Evolutionary conservation across 2,329 filamentous ascomycete genomes (phyloP).

Genomic region (Colletotrichum sp.): DNA sequence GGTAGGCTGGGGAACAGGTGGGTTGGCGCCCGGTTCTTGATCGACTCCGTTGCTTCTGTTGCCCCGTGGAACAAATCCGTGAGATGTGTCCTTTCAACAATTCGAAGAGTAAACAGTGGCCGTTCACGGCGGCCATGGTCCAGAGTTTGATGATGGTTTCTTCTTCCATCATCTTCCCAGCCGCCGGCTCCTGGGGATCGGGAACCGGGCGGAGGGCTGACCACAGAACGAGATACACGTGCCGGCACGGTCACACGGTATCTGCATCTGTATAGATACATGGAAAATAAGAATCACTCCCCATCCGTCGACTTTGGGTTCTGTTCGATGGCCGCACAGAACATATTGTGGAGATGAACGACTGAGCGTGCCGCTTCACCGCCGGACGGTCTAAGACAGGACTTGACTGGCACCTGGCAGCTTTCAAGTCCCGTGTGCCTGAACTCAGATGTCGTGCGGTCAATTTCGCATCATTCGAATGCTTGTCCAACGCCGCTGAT

Average conservation of each 20-base stretch:
- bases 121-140: neutral
- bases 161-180: neutral
- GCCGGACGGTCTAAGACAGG: slow-evolving; percentile 14
- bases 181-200: neutral
- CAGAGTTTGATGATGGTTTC: neutral
- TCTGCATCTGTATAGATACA: neutral
- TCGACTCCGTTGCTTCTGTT: slow-evolving; percentile 13
- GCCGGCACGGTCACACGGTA: neutral
- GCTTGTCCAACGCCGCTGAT: slow-evolving; percentile 17
- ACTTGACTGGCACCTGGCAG: slow-evolving; percentile 15
- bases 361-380: slow-evolving; percentile 19
- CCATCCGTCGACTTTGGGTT: neutral
- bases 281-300: neutral
- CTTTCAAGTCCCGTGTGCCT: slow-evolving; percentile 1
- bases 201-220: neutral
- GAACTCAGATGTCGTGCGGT: neutral
- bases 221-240: slow-evolving; percentile 12
- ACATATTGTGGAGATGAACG: slow-evolving; percentile 17
- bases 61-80: slow-evolving; percentile 12
- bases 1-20: slow-evolving; percentile 15
- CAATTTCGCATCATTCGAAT: slow-evolving; percentile 12
- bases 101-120: slow-evolving; percentile 1
- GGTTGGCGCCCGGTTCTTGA: neutral
- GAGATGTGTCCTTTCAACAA: neutral
- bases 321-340: slow-evolving; percentile 1